These are phyloP conservation scores for Senna siamea DNA, from an alignment of 306 rosid species.

Conservation along the genomic window DNA sequence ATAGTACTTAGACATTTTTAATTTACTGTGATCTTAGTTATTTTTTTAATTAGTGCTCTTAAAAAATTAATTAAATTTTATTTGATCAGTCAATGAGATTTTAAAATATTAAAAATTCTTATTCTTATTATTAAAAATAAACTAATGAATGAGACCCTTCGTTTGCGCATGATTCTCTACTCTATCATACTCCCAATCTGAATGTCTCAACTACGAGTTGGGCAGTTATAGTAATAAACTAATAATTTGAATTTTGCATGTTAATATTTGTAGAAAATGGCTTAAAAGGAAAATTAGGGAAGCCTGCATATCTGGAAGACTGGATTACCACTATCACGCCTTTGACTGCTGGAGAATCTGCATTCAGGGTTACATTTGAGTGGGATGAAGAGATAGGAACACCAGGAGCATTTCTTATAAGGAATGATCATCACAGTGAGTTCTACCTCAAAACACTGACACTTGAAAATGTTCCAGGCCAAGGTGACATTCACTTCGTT, in stretches of 20 bases:
- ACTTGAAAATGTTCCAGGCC: constrained; percentile 71
- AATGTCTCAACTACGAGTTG: no score
- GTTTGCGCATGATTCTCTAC: no score
- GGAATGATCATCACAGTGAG: constrained; percentile 69
- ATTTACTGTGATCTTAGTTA: no score
- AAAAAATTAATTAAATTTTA: no score
- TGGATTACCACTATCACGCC: constrained; percentile 58
- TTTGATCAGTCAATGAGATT: no score
- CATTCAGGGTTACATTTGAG: constrained; percentile 59
- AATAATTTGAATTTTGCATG: not conserved
- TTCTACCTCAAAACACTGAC: constrained; percentile 68
- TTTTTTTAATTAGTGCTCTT: no score
- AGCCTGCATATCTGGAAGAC: constrained; percentile 57
- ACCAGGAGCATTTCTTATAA: constrained; percentile 75
- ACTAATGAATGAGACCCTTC: no score
- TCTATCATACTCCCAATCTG: no score
- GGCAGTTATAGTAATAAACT: not conserved
- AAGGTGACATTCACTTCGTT: constrained; percentile 61
- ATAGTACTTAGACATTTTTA: no score
- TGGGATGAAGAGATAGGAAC: constrained; percentile 65
- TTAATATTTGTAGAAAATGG: constrained; percentile 49
- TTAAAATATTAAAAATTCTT: no score
- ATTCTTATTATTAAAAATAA: no score
- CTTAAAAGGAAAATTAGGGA: constrained; percentile 61
- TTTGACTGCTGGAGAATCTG: constrained; percentile 55